Percentiles rank a stretch among this genome's conserved stretches.
phyloP scores from a whole-genome alignment of 1,139 yeast genomes.

The Candida pseudoviswanathii region DNA sequence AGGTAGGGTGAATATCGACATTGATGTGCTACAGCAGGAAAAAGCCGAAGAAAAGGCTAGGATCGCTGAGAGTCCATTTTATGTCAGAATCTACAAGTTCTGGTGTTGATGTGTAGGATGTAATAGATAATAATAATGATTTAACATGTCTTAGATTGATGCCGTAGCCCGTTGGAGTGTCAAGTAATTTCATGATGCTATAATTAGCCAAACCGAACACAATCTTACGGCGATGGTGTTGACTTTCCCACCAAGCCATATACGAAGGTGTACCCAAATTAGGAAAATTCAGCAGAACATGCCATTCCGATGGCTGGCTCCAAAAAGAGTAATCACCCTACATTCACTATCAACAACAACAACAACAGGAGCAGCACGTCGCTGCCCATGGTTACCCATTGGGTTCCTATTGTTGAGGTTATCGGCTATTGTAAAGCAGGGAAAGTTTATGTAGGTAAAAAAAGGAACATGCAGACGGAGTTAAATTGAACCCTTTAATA shows the following conservation, averaged over 20 bases:
- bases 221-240: too few species aligned
- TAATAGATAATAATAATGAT: too few species aligned
- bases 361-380: too few species aligned
- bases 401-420: neutral
- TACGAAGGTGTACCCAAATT: too few species aligned
- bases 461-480: neutral
- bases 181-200: too few species aligned
- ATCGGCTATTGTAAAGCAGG: neutral
- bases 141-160: too few species aligned
- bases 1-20: slow-evolving; percentile 44
- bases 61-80: slow-evolving; percentile 33
- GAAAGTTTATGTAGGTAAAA: neutral
- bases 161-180: too few species aligned
- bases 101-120: slow-evolving; percentile 27
- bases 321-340: neutral
- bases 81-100: slow-evolving; percentile 28
- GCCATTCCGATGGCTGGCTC: neutral
- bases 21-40: slow-evolving; percentile 43
- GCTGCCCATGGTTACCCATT: neutral
- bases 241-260: too few species aligned
- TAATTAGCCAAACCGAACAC: too few species aligned
- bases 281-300: too few species aligned
- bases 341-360: too few species aligned
- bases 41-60: slow-evolving; percentile 42
- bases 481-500: neutral